Percentiles rank a stretch among this genome's conserved stretches.
phyloP scores from a whole-genome alignment of 495 filamentous ascomycete genomes.

The Schizothecium vesticola region DNA sequence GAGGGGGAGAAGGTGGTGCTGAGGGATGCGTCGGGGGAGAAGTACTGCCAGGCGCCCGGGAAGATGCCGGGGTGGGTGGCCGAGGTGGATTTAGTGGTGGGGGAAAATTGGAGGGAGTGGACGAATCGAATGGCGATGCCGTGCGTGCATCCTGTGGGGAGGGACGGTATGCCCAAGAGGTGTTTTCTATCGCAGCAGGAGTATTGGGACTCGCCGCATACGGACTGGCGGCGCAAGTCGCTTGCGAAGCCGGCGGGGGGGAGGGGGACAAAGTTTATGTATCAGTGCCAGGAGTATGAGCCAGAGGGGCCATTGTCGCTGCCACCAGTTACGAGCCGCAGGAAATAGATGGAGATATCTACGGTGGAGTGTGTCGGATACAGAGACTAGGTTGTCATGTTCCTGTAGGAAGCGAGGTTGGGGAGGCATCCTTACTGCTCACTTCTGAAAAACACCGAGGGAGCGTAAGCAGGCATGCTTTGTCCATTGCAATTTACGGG shows the following conservation, averaged over 20 bases:
- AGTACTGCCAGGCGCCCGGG: not conserved
- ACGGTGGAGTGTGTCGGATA: too few relatives aligned
- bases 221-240: not conserved
- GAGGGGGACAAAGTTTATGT: not conserved
- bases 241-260: not conserved
- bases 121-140: not conserved
- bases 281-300: slow-evolving; percentile 1
- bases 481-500: too few relatives aligned
- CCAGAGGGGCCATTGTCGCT: not conserved
- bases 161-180: not conserved
- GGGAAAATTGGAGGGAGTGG: not conserved
- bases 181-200: not conserved
- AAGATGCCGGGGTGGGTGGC: not conserved
- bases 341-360: not conserved
- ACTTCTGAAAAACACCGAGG: too few relatives aligned
- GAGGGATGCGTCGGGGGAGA: not conserved
- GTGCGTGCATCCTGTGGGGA: not conserved
- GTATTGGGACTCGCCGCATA: not conserved
- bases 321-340: not conserved
- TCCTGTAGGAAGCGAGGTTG: too few relatives aligned
- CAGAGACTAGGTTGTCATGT: too few relatives aligned
- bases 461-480: too few relatives aligned
- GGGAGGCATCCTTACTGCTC: too few relatives aligned
- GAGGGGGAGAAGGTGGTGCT: not conserved
- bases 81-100: slow-evolving; percentile 7